phyloP scores from a whole-genome alignment of 192 early-diverging fungal genomes.

The Blastocladiella britannica region DNA sequence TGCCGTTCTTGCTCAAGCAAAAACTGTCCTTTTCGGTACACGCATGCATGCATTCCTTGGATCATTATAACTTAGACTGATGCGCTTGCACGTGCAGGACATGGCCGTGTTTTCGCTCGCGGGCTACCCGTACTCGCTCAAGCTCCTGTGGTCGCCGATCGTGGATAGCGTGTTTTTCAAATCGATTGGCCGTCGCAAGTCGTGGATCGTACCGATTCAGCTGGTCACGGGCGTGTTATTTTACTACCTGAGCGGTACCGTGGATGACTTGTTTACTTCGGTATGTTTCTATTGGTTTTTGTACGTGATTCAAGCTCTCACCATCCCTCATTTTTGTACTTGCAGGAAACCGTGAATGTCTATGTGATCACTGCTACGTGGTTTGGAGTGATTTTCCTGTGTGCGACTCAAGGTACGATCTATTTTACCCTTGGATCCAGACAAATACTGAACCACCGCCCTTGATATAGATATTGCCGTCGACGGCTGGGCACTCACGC shows the following conservation, averaged over 20 bases:
- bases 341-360: conserved; percentile 34
- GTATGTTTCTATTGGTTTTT: conserved; percentile 7
- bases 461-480: conserved; percentile 32
- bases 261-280: conserved; percentile 42
- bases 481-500: conserved; percentile 79
- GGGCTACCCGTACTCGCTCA: conserved; percentile 91
- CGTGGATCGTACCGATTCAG: conserved; percentile 98
- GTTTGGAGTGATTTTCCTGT: conserved; percentile 69
- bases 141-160: conserved; percentile 94
- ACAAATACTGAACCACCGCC: too few relatives aligned
- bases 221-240: conserved; percentile 57
- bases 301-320: not conserved
- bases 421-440: conserved; percentile 30
- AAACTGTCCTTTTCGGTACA: conserved; percentile 55
- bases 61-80: too few relatives aligned
- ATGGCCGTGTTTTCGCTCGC: conserved; percentile 87
- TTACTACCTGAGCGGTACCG: conserved; percentile 50
- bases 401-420: conserved; percentile 68
- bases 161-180: conserved; percentile 76
- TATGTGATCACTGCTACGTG: conserved; percentile 53
- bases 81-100: too few relatives aligned
- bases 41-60: too few relatives aligned
- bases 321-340: too few relatives aligned
- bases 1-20: conserved; percentile 86
- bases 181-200: conserved; percentile 72